These are phyloP conservation scores for Sparassis latifolia DNA, from an alignment of 1,284 basidiomycete genomes.

Conservation along the genomic window DNA sequence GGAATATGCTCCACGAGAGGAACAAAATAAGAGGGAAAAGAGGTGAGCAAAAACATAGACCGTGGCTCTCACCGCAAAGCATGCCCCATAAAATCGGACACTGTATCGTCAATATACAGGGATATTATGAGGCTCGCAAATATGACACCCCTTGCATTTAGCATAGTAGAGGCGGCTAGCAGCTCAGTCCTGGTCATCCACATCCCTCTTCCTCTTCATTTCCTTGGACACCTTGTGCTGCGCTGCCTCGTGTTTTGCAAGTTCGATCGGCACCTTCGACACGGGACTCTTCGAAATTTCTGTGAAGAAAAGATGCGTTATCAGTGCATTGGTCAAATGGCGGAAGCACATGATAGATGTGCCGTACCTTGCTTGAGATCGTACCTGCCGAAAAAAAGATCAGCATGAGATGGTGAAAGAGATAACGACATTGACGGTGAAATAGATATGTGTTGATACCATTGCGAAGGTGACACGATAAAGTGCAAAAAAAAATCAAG, in stretches of 20 bases:
- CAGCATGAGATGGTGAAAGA: conserved; percentile 1
- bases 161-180: no score
- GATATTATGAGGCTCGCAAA: no score
- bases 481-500: conserved; percentile 10
- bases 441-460: no score
- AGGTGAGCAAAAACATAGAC: no score
- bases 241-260: conserved; percentile 86
- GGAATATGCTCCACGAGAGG: no score
- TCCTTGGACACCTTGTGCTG: conserved; percentile 84
- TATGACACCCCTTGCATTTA: no score
- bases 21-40: no score
- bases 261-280: conserved; percentile 81
- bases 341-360: conserved; percentile 6
- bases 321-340: conserved; percentile 2
- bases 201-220: conserved; percentile 87
- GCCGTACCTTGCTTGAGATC: conserved; percentile 78
- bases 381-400: conserved; percentile 46
- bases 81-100: no score
- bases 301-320: conserved; percentile 21
- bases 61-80: no score
- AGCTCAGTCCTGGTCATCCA: conserved; percentile 56
- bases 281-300: conserved; percentile 92
- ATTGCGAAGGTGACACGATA: background rate
- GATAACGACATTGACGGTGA: no score
- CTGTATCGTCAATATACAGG: no score